phyloP scores from a whole-genome alignment of 2,329 filamentous ascomycete species.

The Botrytis tulipae region DNA sequence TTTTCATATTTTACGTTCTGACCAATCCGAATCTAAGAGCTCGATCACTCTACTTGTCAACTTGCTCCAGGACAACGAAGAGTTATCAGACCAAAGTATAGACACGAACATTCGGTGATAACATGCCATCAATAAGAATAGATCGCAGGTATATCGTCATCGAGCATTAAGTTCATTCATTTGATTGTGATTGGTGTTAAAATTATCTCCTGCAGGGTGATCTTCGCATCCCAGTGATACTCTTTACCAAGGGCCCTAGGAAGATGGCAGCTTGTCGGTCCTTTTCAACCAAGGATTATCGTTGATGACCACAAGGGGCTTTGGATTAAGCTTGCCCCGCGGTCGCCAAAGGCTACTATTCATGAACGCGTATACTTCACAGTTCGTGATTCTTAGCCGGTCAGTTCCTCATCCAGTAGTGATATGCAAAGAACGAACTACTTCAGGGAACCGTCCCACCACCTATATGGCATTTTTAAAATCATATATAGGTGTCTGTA shows the following conservation, averaged over 20 bases:
- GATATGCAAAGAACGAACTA: background rate
- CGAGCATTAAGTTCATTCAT: constrained; percentile 22
- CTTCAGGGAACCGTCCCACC: background rate
- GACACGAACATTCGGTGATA: background rate
- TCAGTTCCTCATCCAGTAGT: constrained; percentile 1
- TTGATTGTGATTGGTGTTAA: constrained; percentile 29
- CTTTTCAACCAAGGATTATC: constrained; percentile 28
- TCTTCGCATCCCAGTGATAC: constrained; percentile 22
- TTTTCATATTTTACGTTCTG: background rate
- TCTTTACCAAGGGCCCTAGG: constrained; percentile 3
- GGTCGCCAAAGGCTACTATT: constrained; percentile 19
- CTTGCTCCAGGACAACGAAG: background rate
- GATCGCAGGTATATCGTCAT: constrained; percentile 24
- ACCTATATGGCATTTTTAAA: background rate
- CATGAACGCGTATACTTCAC: constrained; percentile 1
- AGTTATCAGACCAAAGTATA: background rate
- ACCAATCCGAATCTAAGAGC: background rate
- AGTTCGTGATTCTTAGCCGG: background rate
- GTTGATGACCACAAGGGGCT: constrained; percentile 29
- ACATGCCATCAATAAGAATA: background rate
- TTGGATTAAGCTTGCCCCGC: constrained; percentile 22
- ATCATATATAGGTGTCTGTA: background rate
- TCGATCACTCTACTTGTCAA: background rate
- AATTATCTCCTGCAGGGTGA: constrained; percentile 23
- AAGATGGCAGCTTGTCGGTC: constrained; percentile 20